Evolutionary conservation across 1,284 basidiomycete genomes (phyloP).

Genomic region (Takashimella tepidaria): DNA sequence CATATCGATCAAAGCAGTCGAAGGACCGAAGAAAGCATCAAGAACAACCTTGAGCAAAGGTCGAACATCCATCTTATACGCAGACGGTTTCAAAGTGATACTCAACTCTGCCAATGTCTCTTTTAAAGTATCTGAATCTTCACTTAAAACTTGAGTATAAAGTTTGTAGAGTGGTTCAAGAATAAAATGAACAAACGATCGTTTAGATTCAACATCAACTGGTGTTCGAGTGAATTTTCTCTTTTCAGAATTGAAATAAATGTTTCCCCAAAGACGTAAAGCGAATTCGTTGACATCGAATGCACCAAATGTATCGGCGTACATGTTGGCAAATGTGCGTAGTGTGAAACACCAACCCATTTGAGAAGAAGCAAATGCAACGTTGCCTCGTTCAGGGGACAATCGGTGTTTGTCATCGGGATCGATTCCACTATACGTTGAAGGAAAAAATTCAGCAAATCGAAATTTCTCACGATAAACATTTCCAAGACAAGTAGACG

Average conservation of each 20-base stretch:
- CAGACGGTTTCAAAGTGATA: slow-evolving; percentile 84
- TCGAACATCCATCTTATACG: slow-evolving; percentile 97
- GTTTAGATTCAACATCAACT: slow-evolving; percentile 69
- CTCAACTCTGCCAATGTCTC: slow-evolving; percentile 72
- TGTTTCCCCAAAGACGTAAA: slow-evolving; percentile 93
- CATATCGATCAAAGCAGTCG: slow-evolving; percentile 86
- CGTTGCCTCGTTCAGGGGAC: slow-evolving; percentile 92
- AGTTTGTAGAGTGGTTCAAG: slow-evolving; percentile 96
- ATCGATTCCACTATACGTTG: slow-evolving; percentile 69
- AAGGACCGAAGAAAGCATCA: slow-evolving; percentile 90
- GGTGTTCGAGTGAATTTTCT: slow-evolving; percentile 87
- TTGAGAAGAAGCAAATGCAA: slow-evolving; percentile 93
- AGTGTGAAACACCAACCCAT: slow-evolving; percentile 98
- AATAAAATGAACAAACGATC: slow-evolving; percentile 94
- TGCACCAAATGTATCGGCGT: slow-evolving; percentile 70
- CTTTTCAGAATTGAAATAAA: slow-evolving; percentile 77
- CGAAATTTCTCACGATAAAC: too few species aligned
- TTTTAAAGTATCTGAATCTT: slow-evolving; percentile 78
- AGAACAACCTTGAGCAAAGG: slow-evolving; percentile 89
- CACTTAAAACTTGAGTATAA: slow-evolving; percentile 86
- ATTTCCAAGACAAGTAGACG: not conserved
- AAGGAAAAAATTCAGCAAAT: too few species aligned
- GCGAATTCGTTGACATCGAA: slow-evolving; percentile 59
- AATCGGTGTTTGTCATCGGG: slow-evolving; percentile 79
- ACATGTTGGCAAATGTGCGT: slow-evolving; percentile 91